A percentile compares a stretch with the other conserved stretches of the same genome.
These are phyloP conservation scores for Talaromyces ruber DNA, from an alignment of 495 filamentous ascomycete species.

Conservation along the genomic window DNA sequence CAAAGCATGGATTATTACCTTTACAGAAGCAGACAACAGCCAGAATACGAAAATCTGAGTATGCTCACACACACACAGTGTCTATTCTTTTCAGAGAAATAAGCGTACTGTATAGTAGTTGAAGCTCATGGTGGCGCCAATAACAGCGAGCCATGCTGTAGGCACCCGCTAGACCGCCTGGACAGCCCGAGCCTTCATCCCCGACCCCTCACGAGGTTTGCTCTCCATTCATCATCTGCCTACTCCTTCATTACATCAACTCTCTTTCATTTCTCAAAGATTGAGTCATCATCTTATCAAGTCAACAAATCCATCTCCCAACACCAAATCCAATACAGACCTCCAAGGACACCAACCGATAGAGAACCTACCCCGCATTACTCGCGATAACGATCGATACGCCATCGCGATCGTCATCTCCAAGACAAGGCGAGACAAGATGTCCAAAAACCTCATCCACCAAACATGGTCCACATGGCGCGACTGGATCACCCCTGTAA, in stretches of 20 bases:
- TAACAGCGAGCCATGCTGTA: neutral
- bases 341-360: neutral
- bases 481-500: constrained; percentile 81
- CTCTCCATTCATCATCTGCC: neutral
- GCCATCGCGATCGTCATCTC: neutral
- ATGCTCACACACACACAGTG: neutral
- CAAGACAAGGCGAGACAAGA: neutral
- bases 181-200: neutral
- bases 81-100: neutral
- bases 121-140: neutral
- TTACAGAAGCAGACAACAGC: neutral
- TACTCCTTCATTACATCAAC: neutral
- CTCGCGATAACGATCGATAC: neutral
- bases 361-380: neutral
- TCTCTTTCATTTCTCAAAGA: neutral
- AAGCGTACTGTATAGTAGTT: neutral
- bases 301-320: neutral
- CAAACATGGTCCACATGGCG: constrained; percentile 77
- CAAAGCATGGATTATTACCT: neutral
- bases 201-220: neutral
- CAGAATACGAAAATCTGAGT: neutral
- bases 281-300: neutral
- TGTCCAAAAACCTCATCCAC: constrained; percentile 51
- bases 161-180: neutral
- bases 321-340: neutral